These are phyloP conservation scores for Chrysochromulina tobinii DNA, from an alignment of 78 protist species.

Conservation along the genomic window DNA sequence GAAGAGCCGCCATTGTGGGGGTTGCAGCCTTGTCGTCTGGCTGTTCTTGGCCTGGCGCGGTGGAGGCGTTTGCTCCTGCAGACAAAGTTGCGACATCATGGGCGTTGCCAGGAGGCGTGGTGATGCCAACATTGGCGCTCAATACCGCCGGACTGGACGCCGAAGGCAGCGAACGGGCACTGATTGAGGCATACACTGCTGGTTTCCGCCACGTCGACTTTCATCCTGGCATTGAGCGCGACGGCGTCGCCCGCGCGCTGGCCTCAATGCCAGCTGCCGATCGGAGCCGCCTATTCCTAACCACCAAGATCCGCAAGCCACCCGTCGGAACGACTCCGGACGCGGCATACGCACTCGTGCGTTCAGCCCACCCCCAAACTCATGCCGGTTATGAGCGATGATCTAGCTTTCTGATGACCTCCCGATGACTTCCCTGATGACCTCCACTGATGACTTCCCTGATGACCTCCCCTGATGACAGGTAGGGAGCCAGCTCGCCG, in stretches of 20 bases:
- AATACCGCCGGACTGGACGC: conserved; percentile 3
- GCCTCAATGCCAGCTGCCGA: neutral
- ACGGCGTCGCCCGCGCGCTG: neutral
- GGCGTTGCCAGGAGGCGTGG: neutral
- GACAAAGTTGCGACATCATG: neutral
- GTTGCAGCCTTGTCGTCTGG: too few species aligned
- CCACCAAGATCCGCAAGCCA: neutral
- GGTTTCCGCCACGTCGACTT: conserved; percentile 24
- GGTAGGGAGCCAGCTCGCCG: neutral
- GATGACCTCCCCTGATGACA: too few species aligned
- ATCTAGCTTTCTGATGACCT: too few species aligned
- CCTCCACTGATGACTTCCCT: too few species aligned
- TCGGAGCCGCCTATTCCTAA: conserved; percentile 4
- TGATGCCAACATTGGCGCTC: conserved; percentile 8
- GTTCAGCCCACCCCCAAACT: neutral
- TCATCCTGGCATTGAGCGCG: conserved; percentile 25
- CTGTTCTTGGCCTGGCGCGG: too few species aligned
- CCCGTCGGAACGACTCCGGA: neutral
- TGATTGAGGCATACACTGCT: neutral
- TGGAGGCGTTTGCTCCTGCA: too few species aligned
- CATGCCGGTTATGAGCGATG: too few species aligned
- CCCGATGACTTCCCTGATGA: too few species aligned
- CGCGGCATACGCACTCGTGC: neutral
- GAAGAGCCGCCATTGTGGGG: too few species aligned
- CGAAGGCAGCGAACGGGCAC: neutral